Conservation (phyloP, 148 eudicot genomes). For the Chenopodium album region DNA sequence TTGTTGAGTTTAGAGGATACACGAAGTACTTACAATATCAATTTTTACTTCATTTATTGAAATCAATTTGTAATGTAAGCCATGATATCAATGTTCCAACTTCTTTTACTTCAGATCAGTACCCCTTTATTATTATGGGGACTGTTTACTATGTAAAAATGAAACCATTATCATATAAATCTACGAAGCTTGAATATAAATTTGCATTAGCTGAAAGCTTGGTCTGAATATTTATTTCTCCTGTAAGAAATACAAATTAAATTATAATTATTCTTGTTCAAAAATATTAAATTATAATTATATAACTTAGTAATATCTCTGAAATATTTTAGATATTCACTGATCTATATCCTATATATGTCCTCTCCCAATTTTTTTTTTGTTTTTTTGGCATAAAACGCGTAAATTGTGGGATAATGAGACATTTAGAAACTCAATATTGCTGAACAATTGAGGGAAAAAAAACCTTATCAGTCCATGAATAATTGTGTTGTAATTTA, state of each 20-base stretch:
- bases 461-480: not conserved
- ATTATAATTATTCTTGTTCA: too few relatives aligned
- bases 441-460: constrained; percentile 11
- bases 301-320: too few relatives aligned
- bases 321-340: too few relatives aligned
- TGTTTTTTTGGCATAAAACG: too few relatives aligned
- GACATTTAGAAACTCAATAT: not conserved
- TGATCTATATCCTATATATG: too few relatives aligned
- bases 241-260: too few relatives aligned
- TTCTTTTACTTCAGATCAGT: not conserved
- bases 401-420: constrained; percentile 7
- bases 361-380: too few relatives aligned
- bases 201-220: not conserved
- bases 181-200: not conserved
- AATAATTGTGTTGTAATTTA: not conserved
- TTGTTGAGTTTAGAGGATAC: too few relatives aligned
- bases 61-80: not conserved
- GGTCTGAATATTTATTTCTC: too few relatives aligned
- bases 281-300: too few relatives aligned
- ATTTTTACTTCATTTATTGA: not conserved
- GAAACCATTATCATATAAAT: not conserved
- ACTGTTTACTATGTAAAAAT: not conserved
- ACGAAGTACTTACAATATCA: not conserved
- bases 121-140: not conserved
- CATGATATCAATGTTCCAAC: not conserved